Base-by-base conservation (phyloP, 2,329 filamentous ascomycete genomes). In the Taxawa tesnikishii region DNA sequence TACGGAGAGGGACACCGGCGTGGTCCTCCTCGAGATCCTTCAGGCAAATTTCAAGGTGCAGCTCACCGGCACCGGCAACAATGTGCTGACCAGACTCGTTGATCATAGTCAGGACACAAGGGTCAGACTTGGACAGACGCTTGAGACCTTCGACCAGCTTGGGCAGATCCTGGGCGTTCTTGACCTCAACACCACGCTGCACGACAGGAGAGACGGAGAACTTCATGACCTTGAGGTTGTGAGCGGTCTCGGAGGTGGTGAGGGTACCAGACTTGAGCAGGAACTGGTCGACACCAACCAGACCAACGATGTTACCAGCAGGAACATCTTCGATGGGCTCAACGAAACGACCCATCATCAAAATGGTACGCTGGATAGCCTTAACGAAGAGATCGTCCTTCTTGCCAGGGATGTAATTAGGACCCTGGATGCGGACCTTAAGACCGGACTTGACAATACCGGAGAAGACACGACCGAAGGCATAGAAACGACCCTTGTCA, bases 171-270 rank as follows among this genome's bases (percentile, higher is more conserved):
- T 93, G 85, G 56, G 90, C 90, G 70, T 98, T 98, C 84, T 96
- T 96, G 73, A 94, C 88, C 70, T 94, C 84, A 56, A 98, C 90
- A 65, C 90, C 94, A 51, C 88, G 88, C 70, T 82, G 88, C 48
- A 98, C 90, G 68, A 98, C 90, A 54, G 90, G 90, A 40, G 90
- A 96, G 62, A 98, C 90, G 58, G 90, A 98, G 82, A 98, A 98
- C 75, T 94, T 96, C 90, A 98, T 98, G 70, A 98, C 90, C 81
- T 96, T 96, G 57, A 98, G 71, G 80, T 98, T 98, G 81, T 98
- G 90, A 61, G 90, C 88, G 47, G 84, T 92, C 50, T 98, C 90
- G 60, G 74, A 79, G 61, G 88, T 96, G 67, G 87, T 94, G 54
- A 98, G 82, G 56, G 90, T 98, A 81, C 90, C 90, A 62, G 90